Conservation (phyloP, 2,329 filamentous ascomycete species). For the Fusarium lyarnte region DNA sequence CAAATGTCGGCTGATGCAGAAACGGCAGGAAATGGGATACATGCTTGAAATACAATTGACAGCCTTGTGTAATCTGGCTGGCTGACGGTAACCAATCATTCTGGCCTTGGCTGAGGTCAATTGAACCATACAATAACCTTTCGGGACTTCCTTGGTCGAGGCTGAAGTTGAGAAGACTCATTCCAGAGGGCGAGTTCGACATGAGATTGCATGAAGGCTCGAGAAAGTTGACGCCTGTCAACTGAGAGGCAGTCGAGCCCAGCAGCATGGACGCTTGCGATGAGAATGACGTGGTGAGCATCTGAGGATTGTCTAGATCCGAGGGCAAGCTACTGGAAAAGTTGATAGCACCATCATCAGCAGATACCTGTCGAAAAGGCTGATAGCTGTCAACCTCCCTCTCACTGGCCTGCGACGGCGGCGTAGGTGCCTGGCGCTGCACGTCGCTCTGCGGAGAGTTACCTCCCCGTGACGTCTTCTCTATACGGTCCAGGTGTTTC, state of each 20-base stretch:
- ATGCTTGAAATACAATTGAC: slow-evolving; percentile 7
- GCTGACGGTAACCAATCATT: slow-evolving; percentile 38
- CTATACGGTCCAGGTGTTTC: slow-evolving; percentile 52
- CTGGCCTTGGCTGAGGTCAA: slow-evolving; percentile 43
- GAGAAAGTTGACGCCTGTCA: slow-evolving; percentile 1
- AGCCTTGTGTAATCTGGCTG: neutral
- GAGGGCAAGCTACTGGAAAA: neutral
- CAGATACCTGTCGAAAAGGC: neutral
- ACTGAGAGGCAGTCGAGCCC: neutral
- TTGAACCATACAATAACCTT: slow-evolving; percentile 45
- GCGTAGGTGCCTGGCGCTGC: slow-evolving; percentile 1
- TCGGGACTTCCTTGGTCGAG: slow-evolving; percentile 34
- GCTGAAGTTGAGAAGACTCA: slow-evolving; percentile 7
- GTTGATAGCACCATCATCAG: neutral
- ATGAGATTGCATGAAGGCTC: neutral
- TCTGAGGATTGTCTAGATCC: neutral
- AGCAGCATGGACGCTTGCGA: neutral
- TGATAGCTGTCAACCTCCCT: neutral
- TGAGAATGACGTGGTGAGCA: neutral
- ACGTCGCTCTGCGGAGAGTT: neutral
- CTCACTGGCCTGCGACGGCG: neutral
- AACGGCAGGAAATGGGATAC: slow-evolving; percentile 1
- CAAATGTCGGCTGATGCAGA: slow-evolving; percentile 8
- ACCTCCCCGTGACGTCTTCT: neutral
- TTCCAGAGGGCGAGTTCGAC: neutral